Percentiles rank a stretch among this genome's conserved stretches.
phyloP scores from a whole-genome alignment of 106 monocot species.

The Dendrobium chrysotoxum region DNA sequence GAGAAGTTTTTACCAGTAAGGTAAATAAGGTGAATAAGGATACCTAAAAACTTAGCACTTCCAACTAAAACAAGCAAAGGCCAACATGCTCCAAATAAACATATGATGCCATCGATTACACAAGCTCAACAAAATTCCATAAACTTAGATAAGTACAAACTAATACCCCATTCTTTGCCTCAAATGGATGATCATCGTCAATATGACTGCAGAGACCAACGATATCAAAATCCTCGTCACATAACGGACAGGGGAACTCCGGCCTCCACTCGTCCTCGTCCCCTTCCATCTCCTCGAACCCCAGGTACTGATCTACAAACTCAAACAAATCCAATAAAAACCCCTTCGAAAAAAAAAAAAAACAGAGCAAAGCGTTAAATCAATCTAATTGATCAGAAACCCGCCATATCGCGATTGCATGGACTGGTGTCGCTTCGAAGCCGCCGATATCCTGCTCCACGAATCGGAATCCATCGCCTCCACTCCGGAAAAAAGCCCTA shows the following conservation, averaged over 20 bases:
- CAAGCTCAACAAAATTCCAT: too few species aligned
- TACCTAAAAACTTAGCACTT: not conserved
- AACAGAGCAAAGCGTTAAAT: too few species aligned
- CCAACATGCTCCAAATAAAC: conserved; percentile 2
- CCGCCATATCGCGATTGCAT: conserved; percentile 54
- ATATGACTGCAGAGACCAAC: conserved; percentile 82
- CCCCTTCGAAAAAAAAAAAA: too few species aligned
- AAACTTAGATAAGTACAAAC: not conserved
- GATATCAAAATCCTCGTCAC: conserved; percentile 72
- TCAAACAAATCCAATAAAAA: too few species aligned
- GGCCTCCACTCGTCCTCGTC: conserved; percentile 49
- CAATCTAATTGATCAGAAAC: not conserved
- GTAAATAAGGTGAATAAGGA: too few species aligned
- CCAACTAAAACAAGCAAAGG: not conserved
- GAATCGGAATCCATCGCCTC: conserved; percentile 52
- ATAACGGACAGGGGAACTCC: conserved; percentile 29
- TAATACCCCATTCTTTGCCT: conserved; percentile 75
- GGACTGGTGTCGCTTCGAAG: conserved; percentile 50
- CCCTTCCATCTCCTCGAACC: conserved; percentile 60
- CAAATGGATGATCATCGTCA: conserved; percentile 76
- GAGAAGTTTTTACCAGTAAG: too few species aligned
- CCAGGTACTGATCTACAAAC: conserved; percentile 8
- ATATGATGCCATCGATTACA: too few species aligned
- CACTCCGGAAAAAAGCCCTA: conserved; percentile 2
- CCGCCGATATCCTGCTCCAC: conserved; percentile 44